phyloP scores from a whole-genome alignment of 83 land plant species.

The Picea engelmannii region DNA sequence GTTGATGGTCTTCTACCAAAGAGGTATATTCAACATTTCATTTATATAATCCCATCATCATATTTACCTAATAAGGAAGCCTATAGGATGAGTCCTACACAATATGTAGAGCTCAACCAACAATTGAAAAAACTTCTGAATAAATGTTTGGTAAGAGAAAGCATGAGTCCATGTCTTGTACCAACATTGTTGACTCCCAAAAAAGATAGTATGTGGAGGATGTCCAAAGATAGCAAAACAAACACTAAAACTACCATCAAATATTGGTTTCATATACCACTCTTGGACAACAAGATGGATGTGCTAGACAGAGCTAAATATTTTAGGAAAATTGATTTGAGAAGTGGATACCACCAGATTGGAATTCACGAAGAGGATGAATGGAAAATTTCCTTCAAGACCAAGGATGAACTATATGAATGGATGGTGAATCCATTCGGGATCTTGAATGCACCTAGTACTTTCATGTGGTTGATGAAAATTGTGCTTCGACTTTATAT shows the following conservation, averaged over 20 bases:
- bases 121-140: too few relatives aligned
- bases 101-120: too few relatives aligned
- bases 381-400: slow-evolving; percentile 22
- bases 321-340: slow-evolving; percentile 27
- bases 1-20: too few relatives aligned
- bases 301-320: background rate
- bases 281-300: background rate
- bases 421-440: slow-evolving; percentile 28
- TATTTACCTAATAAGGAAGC: too few relatives aligned
- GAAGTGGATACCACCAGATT: slow-evolving; percentile 28
- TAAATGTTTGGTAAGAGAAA: too few relatives aligned
- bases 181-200: background rate
- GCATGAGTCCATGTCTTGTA: too few relatives aligned
- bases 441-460: slow-evolving; percentile 27
- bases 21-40: too few relatives aligned
- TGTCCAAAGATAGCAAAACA: slow-evolving; percentile 17
- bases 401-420: slow-evolving; percentile 21
- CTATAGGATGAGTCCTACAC: too few relatives aligned
- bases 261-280: background rate
- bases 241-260: slow-evolving; percentile 20
- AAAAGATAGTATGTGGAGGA: slow-evolving; percentile 13
- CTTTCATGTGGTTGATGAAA: slow-evolving; percentile 29
- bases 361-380: slow-evolving; percentile 7
- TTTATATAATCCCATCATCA: too few relatives aligned
- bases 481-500: slow-evolving; percentile 6